These are phyloP conservation scores for Leccinellum luteum DNA, from an alignment of 768 basidiomycete species.

Conservation along the genomic window DNA sequence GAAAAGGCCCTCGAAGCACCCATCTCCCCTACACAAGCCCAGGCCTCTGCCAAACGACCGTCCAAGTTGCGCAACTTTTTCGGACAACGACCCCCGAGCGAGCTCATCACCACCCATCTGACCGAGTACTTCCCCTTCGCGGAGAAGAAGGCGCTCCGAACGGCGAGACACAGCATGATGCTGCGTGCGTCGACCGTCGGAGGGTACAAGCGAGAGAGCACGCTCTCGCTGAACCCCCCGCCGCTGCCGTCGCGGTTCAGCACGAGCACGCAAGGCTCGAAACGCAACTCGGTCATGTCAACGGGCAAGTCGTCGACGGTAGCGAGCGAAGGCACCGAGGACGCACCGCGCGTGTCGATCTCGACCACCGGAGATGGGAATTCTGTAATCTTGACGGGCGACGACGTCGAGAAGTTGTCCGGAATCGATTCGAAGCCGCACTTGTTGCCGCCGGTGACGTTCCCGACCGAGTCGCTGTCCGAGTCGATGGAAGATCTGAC, in stretches of 20 bases:
- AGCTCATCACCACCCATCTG: conserved; percentile 92
- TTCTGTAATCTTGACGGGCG: conserved; percentile 58
- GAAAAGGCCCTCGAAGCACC: conserved; percentile 62
- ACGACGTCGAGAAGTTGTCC: conserved; percentile 38
- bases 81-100: conserved; percentile 95
- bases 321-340: conserved; percentile 35
- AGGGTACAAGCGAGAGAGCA: conserved; percentile 42
- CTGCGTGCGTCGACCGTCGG: conserved; percentile 45
- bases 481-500: conserved; percentile 69
- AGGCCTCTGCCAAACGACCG: conserved; percentile 39
- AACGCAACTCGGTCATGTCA: conserved; percentile 38
- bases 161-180: conserved; percentile 89
- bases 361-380: conserved; percentile 73
- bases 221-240: conserved; percentile 41
- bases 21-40: conserved; percentile 46
- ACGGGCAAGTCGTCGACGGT: conserved; percentile 33
- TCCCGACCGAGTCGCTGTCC: conserved; percentile 75
- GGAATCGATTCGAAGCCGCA: conserved; percentile 43
- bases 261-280: conserved; percentile 36
- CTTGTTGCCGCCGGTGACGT: conserved; percentile 73
- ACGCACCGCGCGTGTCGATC: conserved; percentile 69
- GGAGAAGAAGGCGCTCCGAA: conserved; percentile 88
- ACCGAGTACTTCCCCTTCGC: conserved; percentile 94
- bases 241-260: conserved; percentile 40
- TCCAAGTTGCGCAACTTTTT: conserved; percentile 93